Base-by-base conservation (phyloP, 495 filamentous ascomycete species). In the Daldinia decipiens region DNA sequence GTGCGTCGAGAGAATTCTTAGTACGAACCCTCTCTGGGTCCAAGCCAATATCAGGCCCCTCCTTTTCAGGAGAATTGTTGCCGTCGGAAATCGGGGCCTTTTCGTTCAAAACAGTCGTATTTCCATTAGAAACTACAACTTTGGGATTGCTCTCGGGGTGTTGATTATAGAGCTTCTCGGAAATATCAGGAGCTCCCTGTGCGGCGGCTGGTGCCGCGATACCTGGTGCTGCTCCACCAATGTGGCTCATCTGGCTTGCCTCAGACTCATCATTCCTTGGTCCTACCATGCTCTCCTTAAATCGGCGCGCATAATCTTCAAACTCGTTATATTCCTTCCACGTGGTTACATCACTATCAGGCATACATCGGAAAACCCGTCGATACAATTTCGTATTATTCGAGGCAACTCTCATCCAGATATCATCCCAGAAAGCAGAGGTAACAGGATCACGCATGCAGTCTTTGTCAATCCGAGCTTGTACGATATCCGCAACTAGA, bases 261-360 rank as follows among this genome's bases (percentile, higher is more conserved):
- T 72, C 75, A 27, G 74, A 65, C n/a, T 80, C 81, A 56, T 81
- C 78, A 70, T 76, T 79, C 32, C 80, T 81, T 15, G 77, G 76
- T 15, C 80, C 78, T n/a, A 76, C 80, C 81, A 84, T 83, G 68
- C 89, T 87, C 65, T 92, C 90, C 59, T 88, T 86, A 80, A 98
- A 97, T 13, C 90, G 87, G 70, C 91, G 89, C 26, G 86, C 87
- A 76, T 97, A 98, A 5, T 90, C 86, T 53, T 87, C 82, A 75
- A 90, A 97, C 63, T 97, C 91, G 74, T 93, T 94, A 82, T 98
- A 99, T 69, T 96, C 92, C 71, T 91, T 90, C 96, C 96, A 99
- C 56, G 88, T 92, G 68, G 90, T 91, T 68, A 96, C 96, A 72
- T 98, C 93, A 60, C 87, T 97, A 75, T 99, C 95, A 1, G 95